Percentiles rank a stretch among this genome's conserved stretches.
These are phyloP conservation scores for Cryptococcus floricola DNA, from an alignment of 1,284 basidiomycete species.

Conservation along the genomic window DNA sequence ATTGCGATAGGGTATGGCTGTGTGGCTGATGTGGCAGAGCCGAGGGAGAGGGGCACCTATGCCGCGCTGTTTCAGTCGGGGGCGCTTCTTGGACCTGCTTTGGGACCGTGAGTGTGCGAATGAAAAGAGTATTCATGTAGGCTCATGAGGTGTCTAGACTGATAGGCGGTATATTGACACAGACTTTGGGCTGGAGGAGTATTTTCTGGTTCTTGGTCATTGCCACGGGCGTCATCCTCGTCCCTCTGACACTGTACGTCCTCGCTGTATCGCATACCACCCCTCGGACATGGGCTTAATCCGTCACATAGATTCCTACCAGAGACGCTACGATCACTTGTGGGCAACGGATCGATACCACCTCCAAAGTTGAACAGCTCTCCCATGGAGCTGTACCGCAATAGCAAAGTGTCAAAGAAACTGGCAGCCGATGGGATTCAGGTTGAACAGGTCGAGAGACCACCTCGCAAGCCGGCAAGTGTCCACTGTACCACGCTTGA, in stretches of 20 bases:
- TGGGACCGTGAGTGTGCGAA: constrained; percentile 14
- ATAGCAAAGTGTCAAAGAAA: constrained; percentile 21
- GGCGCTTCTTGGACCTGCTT: constrained; percentile 34
- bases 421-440: constrained; percentile 16
- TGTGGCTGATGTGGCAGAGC: constrained; percentile 44
- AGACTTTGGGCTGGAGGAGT: constrained; percentile 40
- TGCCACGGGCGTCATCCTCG: constrained; percentile 23
- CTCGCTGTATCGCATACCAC: neutral
- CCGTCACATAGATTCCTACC: constrained; percentile 12
- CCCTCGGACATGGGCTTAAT: neutral
- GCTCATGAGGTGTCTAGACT: constrained; percentile 19
- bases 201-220: constrained; percentile 44
- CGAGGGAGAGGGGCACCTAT: constrained; percentile 44
- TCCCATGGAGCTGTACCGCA: constrained; percentile 25
- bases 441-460: constrained; percentile 25
- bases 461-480: constrained; percentile 26
- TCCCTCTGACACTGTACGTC: constrained; percentile 33
- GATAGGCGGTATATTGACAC: constrained; percentile 24
- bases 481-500: neutral
- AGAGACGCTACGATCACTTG: constrained; percentile 45
- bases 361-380: constrained; percentile 38
- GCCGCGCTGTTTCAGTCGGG: constrained; percentile 37
- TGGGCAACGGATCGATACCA: constrained; percentile 46
- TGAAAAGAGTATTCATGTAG: neutral
- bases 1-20: constrained; percentile 45